These are phyloP conservation scores for Boletus speciosus DNA, from an alignment of 768 basidiomycete genomes.

Conservation along the genomic window DNA sequence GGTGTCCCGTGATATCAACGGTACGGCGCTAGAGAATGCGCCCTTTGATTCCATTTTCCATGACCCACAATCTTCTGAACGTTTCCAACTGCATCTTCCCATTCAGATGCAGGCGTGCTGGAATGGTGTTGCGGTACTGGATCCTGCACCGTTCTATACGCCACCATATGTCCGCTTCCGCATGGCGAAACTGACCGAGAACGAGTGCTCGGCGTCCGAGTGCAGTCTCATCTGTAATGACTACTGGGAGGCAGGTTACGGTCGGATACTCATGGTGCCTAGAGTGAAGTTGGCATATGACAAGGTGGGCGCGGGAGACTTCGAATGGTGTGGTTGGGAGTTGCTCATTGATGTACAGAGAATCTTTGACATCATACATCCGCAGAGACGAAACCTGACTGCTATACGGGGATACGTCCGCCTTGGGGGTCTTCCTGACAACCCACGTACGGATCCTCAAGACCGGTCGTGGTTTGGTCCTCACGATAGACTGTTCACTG, in stretches of 20 bases:
- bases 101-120: conserved; percentile 97
- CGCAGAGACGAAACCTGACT: conserved; percentile 84
- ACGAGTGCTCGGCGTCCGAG: conserved; percentile 93
- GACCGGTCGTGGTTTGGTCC: conserved; percentile 98
- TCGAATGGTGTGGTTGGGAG: neutral
- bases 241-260: conserved; percentile 95
- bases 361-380: conserved; percentile 95
- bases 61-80: conserved; percentile 64
- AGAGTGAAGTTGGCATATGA: conserved; percentile 97
- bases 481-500: conserved; percentile 89
- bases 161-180: conserved; percentile 91
- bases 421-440: conserved; percentile 95
- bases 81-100: conserved; percentile 91
- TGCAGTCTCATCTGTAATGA: conserved; percentile 98
- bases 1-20: conserved; percentile 98
- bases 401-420: conserved; percentile 92
- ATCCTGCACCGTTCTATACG: conserved; percentile 92
- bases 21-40: conserved; percentile 96
- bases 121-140: conserved; percentile 96
- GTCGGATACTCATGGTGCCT: conserved; percentile 96
- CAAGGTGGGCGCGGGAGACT: conserved; percentile 45
- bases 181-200: conserved; percentile 86
- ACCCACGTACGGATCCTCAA: conserved; percentile 94
- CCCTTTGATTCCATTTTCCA: conserved; percentile 96
- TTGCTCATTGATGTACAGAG: conserved; percentile 46